Base-by-base conservation (phyloP, 176 grass and related monocot species). In the Cocos nucifera region DNA sequence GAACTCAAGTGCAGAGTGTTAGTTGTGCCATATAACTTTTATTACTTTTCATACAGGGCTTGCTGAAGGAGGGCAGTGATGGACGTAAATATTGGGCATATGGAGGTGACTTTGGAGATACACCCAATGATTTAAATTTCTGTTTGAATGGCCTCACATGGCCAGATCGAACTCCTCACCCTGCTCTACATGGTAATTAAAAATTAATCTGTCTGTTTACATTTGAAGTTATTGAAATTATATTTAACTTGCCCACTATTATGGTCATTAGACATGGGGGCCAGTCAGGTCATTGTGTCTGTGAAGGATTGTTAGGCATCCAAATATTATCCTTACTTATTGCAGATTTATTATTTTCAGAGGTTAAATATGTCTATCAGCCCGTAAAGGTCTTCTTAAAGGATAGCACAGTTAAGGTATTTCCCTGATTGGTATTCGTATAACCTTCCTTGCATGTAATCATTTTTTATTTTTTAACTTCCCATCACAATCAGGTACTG, bases 291-390 rank as follows among this genome's bases (percentile, higher is more conserved):
- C 10, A 44, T 44, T 44, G 28, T 44, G 35, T 44, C 10, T 44
- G 35, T 44, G 10, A 44, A 44, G 8, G 10, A 44, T 44, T 44
- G 9, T 44, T 44, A 44, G 35, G 10, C 35, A 44, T 44, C 35
- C 9, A 44, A 6, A 44, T 44, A 44, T 35, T 44, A 44, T 44
- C 35, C 9, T 44, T 44, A 44, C 35, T 44, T 1, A 14, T 44
- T 12, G 6, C 9, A 44, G 10, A 12, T 44, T 61, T 50, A 12
- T 75, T 77, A 48, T n/a, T 60, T 79, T 61, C 83, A 96, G 92
- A 96, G 62, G 81, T 96, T 70, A 96, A 96, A 72, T 96, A 88
- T 77, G 71, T 90, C 69, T 82, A 96, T 80, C 92, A 96, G 61
- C 83, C 86, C 75, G 73, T 96, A 66, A 88, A 96, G 75, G 71